phyloP scores from a whole-genome alignment of 495 filamentous ascomycete species.

The Cryomyces minteri region DNA sequence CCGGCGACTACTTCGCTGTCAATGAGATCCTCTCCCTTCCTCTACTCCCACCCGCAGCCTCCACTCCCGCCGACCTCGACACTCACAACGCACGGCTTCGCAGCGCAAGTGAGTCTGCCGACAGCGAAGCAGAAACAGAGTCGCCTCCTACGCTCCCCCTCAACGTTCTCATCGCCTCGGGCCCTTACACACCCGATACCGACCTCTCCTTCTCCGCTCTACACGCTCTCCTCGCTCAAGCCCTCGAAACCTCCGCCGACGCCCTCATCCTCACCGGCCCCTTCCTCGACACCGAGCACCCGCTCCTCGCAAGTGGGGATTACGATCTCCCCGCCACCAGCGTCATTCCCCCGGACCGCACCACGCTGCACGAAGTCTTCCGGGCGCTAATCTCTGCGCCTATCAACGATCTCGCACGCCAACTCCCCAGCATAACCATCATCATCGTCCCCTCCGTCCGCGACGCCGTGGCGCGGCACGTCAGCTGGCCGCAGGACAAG shows the following conservation, averaged over 20 bases:
- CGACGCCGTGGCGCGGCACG: conserved; percentile 67
- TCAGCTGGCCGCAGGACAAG: conserved; percentile 79
- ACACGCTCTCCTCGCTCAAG: conserved; percentile 57
- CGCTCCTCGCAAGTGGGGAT: conserved; percentile 71
- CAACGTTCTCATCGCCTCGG: conserved; percentile 57
- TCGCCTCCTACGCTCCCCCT: conserved; percentile 34
- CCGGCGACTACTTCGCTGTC: conserved; percentile 67
- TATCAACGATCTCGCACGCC: conserved; percentile 41
- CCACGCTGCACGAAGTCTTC: conserved; percentile 69
- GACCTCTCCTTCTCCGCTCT: conserved; percentile 80
- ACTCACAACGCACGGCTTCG: conserved; percentile 43
- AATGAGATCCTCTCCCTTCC: conserved; percentile 59
- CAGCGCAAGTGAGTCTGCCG: conserved; percentile 36
- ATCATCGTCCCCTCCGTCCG: conserved; percentile 71
- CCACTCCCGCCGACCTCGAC: conserved; percentile 38
- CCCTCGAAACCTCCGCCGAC: conserved; percentile 57
- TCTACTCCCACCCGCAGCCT: conserved; percentile 47
- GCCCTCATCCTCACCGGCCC: conserved; percentile 69
- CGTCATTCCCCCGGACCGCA: conserved; percentile 50
- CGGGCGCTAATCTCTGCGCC: conserved; percentile 53
- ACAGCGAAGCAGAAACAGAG: conserved; percentile 24
- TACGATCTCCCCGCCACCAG: conserved; percentile 70
- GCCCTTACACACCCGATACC: conserved; percentile 82
- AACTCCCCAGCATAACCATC: conserved; percentile 60
- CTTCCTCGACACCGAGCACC: conserved; percentile 82